A percentile compares a stretch with the other conserved stretches of the same genome.
Conservation (phyloP, 352 stramenopile species). For the Phytophthora pini region DNA sequence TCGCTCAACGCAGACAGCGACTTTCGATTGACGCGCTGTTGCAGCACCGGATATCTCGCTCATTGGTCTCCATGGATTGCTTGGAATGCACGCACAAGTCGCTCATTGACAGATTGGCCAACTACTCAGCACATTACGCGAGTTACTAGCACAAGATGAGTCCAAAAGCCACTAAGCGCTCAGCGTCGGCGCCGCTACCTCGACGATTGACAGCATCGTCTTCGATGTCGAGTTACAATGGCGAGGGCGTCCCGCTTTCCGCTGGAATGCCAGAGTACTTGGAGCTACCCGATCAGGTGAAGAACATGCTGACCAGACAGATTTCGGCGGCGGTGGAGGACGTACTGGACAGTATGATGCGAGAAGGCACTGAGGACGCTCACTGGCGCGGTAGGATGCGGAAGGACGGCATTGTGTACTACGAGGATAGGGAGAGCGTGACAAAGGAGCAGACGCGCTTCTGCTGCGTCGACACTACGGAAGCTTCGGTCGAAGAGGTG, state of each 20-base stretch:
- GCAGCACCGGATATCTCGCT: constrained; percentile 23
- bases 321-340: constrained; percentile 44
- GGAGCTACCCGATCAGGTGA: constrained; percentile 28
- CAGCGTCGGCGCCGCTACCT: constrained; percentile 9
- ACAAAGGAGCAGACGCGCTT: constrained; percentile 45
- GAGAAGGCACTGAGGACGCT: constrained; percentile 34
- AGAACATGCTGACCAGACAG: constrained; percentile 31
- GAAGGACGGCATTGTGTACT: constrained; percentile 48
- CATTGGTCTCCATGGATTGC: constrained; percentile 17
- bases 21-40: constrained; percentile 23
- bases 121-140: constrained; percentile 9
- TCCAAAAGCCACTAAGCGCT: constrained; percentile 16
- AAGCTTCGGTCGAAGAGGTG: constrained; percentile 43
- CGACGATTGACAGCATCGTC: constrained; percentile 18
- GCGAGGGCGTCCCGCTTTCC: constrained; percentile 4
- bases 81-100: constrained; percentile 6
- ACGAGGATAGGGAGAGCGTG: constrained; percentile 43
- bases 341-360: constrained; percentile 49
- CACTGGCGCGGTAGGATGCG: constrained; percentile 42
- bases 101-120: constrained; percentile 32
- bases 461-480: constrained; percentile 42
- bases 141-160: constrained; percentile 20
- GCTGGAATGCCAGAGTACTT: constrained; percentile 23
- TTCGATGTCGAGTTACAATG: constrained; percentile 30
- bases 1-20: constrained; percentile 5